Evolutionary conservation across 768 basidiomycete species (phyloP), one percentile per base, ranked within the genome.

Genomic region (Sporobolomyces roseus): DNA sequence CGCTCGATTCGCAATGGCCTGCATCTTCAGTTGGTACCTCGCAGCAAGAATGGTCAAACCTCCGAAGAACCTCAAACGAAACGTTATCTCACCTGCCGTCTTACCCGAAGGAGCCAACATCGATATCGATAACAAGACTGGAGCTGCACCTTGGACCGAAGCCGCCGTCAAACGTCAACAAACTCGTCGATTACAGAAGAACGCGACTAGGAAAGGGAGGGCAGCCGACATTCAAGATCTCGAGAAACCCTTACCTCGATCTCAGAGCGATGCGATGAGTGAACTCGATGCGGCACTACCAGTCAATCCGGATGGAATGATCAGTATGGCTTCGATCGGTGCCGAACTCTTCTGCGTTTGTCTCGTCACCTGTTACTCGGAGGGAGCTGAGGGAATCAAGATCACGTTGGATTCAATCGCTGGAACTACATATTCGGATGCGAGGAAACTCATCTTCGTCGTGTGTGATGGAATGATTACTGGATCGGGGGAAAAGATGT

Each of bases 391-490:
- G 43, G 92, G 90, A 1, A 81, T 99, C 75, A 84, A 90, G 65
- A 88, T 87, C 3, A 99, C 96, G 0, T 83, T 97, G 61, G 96
- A 98, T 78, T 90, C 92, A 4, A 91, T 99, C 65, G 93, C 94
- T 1, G 80, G 80, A 45, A 97, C 96, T 5, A 87, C 84, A 5
- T 99, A 98, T 78, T 91, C 91, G 7, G 96, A 98, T 79, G 82
- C 85, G 48, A 83, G 96, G 66, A 99, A 99, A 77, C 82, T 99
- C 27, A 79, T 99, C 54, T 93, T 97, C 78, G 82, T 99, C 64
- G 88, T 99, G 16, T 93, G 93, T 53, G 96, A 99, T 78, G 96
- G 96, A 2, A 96, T 99, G 91, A 93, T 99, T 72, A 98, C 94
- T 1, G 96, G 96, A 38, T 88, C 88, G 6, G 96, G 96, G 41